Evolutionary conservation across 108 stramenopile genomes (phyloP).

Genomic region (Pseudonitzschia multiseries): DNA sequence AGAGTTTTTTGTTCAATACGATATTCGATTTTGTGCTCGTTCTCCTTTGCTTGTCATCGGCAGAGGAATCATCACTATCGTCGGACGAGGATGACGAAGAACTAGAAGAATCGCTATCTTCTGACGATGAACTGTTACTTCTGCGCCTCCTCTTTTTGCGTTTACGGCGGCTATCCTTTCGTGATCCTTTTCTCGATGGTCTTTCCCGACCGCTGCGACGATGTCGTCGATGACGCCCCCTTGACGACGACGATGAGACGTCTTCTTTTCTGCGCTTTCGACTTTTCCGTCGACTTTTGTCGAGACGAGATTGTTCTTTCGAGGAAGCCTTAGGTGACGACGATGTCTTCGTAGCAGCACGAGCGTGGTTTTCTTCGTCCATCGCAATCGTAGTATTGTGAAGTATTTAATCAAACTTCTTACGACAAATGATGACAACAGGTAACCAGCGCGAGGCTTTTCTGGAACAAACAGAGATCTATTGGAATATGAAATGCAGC

Average conservation of each 20-base stretch:
- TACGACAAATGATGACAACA: no score
- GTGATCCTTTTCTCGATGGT: constrained; percentile 4
- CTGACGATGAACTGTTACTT: constrained; percentile 22
- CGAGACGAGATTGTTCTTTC: not conserved
- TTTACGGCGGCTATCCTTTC: constrained; percentile 28
- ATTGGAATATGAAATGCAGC: no score
- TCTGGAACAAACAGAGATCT: no score
- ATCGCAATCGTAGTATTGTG: not conserved
- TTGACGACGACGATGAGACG: not conserved
- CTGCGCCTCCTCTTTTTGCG: constrained; percentile 37
- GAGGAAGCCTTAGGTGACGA: not conserved
- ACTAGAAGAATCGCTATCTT: not conserved
- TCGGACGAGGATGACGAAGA: constrained; percentile 12
- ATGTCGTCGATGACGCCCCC: constrained; percentile 14
- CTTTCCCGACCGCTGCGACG: constrained; percentile 15
- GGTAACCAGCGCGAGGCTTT: no score
- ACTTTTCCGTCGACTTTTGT: constrained; percentile 6
- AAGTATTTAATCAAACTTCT: no score
- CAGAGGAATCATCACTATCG: constrained; percentile 6
- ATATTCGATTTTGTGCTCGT: constrained; percentile 15
- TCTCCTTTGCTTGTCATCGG: constrained; percentile 1
- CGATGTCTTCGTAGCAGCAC: not conserved
- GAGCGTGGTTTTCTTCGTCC: not conserved
- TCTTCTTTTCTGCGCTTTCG: constrained; percentile 5
- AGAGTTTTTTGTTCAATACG: constrained; percentile 56